Conservation (phyloP, 2,329 filamentous ascomycete genomes). For the Sporothrix pseudoabietina region DNA sequence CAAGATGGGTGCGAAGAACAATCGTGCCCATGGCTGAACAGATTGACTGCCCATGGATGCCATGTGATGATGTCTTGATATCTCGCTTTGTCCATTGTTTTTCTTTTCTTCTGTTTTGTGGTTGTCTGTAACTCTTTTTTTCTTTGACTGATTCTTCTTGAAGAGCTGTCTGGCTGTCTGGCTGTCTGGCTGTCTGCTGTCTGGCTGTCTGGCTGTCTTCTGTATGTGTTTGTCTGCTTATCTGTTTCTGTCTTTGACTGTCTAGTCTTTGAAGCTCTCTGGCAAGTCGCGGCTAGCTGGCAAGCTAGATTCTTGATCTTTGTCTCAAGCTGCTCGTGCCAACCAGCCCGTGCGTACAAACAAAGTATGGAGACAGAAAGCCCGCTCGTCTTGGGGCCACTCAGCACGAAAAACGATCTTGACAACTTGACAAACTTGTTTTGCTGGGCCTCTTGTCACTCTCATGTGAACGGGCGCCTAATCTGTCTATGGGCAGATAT, state of each 20-base stretch:
- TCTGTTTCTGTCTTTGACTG: conserved; percentile 31
- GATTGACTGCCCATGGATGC: background rate
- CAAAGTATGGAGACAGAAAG: background rate
- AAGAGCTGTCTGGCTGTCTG: conserved; percentile 33
- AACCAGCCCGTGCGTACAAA: background rate
- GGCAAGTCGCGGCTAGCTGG: conserved; percentile 49
- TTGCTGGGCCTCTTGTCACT: background rate
- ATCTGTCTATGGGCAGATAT: conserved; percentile 36
- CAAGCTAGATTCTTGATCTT: conserved; percentile 63
- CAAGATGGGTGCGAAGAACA: background rate
- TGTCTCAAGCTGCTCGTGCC: conserved; percentile 43
- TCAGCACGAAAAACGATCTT: conserved; percentile 4
- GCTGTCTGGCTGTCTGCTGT: conserved; percentile 23
- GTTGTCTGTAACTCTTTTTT: conserved; percentile 32
- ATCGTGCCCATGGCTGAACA: background rate
- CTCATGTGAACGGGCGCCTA: conserved; percentile 30
- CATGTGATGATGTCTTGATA: background rate
- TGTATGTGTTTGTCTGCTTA: conserved; percentile 29
- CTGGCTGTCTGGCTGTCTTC: conserved; percentile 30
- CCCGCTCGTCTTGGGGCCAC: conserved; percentile 5
- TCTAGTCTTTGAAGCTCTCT: conserved; percentile 23
- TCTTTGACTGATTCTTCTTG: conserved; percentile 39
- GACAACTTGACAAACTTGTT: background rate
- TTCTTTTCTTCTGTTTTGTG: background rate
- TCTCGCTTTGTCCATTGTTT: background rate